A percentile compares a stretch with the other conserved stretches of the same genome.
Conservation (phyloP, 306 rosid genomes). For the Prunus fruticosa region DNA sequence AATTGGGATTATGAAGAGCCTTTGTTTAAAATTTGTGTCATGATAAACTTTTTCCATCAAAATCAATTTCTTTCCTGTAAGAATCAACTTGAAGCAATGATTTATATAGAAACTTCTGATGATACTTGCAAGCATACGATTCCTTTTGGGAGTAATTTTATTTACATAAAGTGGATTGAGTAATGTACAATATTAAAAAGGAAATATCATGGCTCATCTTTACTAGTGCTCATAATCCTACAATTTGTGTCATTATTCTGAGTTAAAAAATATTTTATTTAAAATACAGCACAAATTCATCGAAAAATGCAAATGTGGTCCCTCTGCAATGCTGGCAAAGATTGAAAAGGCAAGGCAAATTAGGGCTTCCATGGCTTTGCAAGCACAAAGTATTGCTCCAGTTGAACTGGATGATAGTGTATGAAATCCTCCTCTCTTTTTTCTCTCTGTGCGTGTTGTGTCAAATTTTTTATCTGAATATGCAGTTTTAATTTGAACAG, state of each 20-base stretch:
- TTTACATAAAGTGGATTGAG: not conserved
- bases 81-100: not conserved
- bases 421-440: slow-evolving; percentile 17
- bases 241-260: slow-evolving; percentile 24
- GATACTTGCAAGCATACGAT: not conserved
- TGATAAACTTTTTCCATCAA: not conserved
- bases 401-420: slow-evolving; percentile 56
- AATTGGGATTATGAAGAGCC: not conserved
- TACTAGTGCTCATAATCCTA: slow-evolving; percentile 6
- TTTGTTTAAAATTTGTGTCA: not conserved
- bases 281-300: slow-evolving; percentile 80
- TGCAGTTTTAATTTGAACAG: slow-evolving; percentile 40
- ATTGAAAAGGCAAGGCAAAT: slow-evolving; percentile 81
- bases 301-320: slow-evolving; percentile 83
- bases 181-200: not conserved
- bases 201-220: not conserved
- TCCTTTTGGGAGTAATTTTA: not conserved
- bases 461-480: slow-evolving; percentile 11
- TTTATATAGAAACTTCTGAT: not conserved
- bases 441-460: not conserved
- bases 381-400: slow-evolving; percentile 60
- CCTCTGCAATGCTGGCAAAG: slow-evolving; percentile 76
- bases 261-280: slow-evolving; percentile 19
- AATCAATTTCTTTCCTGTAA: not conserved
- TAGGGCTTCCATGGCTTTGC: slow-evolving; percentile 79